Base-by-base conservation (phyloP, 2,329 filamentous ascomycete genomes). In the Fusarium oligoseptatum region DNA sequence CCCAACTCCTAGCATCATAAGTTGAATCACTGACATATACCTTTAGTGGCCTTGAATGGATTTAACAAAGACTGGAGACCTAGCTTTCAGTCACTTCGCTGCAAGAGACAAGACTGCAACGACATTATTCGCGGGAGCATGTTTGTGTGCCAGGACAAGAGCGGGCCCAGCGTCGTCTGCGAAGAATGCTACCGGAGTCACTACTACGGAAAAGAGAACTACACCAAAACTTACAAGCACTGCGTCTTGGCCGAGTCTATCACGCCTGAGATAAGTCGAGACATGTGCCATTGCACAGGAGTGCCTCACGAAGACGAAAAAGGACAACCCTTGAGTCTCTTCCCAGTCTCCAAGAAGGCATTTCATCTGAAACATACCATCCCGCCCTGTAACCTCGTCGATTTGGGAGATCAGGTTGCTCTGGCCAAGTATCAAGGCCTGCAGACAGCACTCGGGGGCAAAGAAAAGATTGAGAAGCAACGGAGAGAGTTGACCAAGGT, bases 171-270 rank as follows among this genome's bases (percentile, higher is more conserved):
- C 11, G 55, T 76, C 6, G 43, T 77, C 20, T 77, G 75, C 20
- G 75, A 77, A 45, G 66, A 60, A 32, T 77, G 74, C 48, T 77
- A 77, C 24, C 68, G 69, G 27, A 34, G 1, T 9, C 52, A 65
- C 27, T 70, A 70, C 50, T 73, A 71, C 55, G 71, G 70, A 2
- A 66, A 63, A 4, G 55, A 61, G 3, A 29, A 63, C 20, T 76
- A 76, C 32, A 68, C 45, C 9, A 76, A 76, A 17, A 32, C 66
- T 11, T 76, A 76, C 24, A 76, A 76, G 24, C 71, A 76, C 68
- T 74, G 67, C 2, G 58, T 74, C 15, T 62, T 77, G 0, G 34
- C 65, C 5, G 65, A 76, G 20, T 57, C 64, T 6, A 68, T 77
- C n/a, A 76, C 70, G 0, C 41, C 72, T 2, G 74, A 75, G 14